Evolutionary conservation across 2,329 filamentous ascomycete species (phyloP), one percentile per base, ranked within the genome.

Genomic region (Fusarium sororula): DNA sequence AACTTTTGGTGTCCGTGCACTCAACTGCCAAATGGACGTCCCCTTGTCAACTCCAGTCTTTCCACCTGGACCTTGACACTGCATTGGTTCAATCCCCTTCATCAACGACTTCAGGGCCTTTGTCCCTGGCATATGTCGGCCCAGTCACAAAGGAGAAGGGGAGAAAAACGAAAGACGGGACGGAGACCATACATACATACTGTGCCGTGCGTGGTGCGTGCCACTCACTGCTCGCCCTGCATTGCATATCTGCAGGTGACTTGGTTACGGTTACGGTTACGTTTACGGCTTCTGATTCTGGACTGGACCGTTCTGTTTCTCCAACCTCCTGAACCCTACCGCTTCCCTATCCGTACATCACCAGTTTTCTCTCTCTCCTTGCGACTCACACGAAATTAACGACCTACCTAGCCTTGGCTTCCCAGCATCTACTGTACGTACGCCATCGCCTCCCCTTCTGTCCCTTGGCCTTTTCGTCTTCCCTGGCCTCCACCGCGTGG

Each of bases 401-500:
- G 20, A 28, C 30, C 50, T 57, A 48, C n/a, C 50, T 57, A 48
- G 50, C 51, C 63, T 50, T 62, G 50, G 51, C 51, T 30, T 30
- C 3, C 35, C 20, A 55, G 51, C 24, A 41, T 55, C 39, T 30
- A 26, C 41, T 56, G 48, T 73, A 66, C 70, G 71, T 72, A 66
- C 53, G 70, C 60, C 63, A 66, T 63, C 32, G 63, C 62, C 35
- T 50, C 26, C 62, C 39, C 17, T 17, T 59, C 20, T 26, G 6
- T 37, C 17, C n/a, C 51, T 50, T 28, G 57, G 42, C 61, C 60
- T 75, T 59, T 55, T 63, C 57, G 51, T 55, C 51, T 54, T 55
- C 51, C 56, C 42, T 66, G 57, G 63, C 67, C 50, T 73, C 70
- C 62, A 60, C 71, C 60, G 60, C 70, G 70, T 68, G 74, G 71